Evolutionary conservation across 106 monocot genomes (phyloP), one percentile per base, ranked within the genome.

Genomic region (Amphibolis antarctica): DNA sequence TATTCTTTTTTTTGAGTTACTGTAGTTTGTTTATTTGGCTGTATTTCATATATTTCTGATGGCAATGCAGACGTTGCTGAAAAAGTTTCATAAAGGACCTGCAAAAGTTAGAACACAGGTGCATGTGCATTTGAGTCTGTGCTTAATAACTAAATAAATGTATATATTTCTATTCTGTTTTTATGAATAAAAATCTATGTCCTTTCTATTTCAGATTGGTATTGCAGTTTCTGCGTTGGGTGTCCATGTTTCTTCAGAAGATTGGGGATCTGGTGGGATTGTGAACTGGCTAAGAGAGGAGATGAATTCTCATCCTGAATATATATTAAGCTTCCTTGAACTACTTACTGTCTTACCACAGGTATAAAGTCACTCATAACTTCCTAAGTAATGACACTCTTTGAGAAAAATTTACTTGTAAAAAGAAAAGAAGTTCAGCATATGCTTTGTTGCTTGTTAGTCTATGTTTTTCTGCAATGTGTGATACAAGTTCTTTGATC

Each of bases 21-120:
- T 4, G 7, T 36, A 36, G 36, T 36, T 7, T 36, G 36, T 36
- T 4, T 36, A 7, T 36, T 4, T 36, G 36, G 36, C 36, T 36
- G 36, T 36, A 36, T 56, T 30, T 61, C 47, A 9, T 1, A 63
- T n/a, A 46, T 46, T 4, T 55, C 45, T 60, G 14, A 69, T 22
- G 36, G 1, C 17, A 67, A 59, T 80, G 67, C 80, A 96, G 94
- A 71, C 49, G 44, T 82, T 96, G 69, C 77, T 96, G 10, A 96
- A 82, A 72, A 86, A 82, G 65, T 77, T 89, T 64, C 80, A 69
- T 56, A 90, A 81, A 48, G 94, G 94, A 14, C 89, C 84, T 28
- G 79, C 83, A 28, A 80, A 94, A 84, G 89, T 96, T 49, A 77
- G 94, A 82, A 96, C 89, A 46, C 94, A 96, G 94, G 94, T n/a